Evolutionary conservation across 2,329 filamentous ascomycete species (phyloP), one percentile per base, ranked within the genome.

Genomic region (Rutstroemia sydowiana): DNA sequence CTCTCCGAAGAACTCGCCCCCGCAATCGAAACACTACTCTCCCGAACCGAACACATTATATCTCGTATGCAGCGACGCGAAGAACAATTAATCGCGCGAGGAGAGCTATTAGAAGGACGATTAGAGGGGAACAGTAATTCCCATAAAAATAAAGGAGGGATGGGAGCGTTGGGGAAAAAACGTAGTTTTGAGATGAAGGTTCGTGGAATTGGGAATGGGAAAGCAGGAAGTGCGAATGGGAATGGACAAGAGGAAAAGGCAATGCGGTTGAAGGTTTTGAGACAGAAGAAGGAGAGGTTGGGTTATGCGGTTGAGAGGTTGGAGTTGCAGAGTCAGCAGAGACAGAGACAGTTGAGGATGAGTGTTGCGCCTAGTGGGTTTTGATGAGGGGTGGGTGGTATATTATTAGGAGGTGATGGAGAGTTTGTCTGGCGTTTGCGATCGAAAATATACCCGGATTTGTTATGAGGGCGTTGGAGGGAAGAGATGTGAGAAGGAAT

Each of bases 1-100:
- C 75, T 88, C 11, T 76, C 83, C 48, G 79, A 81, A 48, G 84
- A 87, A 64, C 84, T 88, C 57, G 77, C 78, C n/a, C 84, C 84
- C n/a, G 84, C 85, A 66, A 81, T 88, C 58, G 72, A 77, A 45
- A 77, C 76, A 45, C 75, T 88, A 1, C 74, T 88, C 18, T 70
- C 72, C 5, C 76, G 84, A 47, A 79, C 83, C 6, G 76, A 81
- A 49, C 76, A 77, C 55, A 76, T 87, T 56, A 72, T 87, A 14
- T 79, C 85, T 58, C 84, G 82, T 57, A 75, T 87, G 16, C 79
- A 81, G 42, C 75, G 84, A 4, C 78, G 83, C 54, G 82, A 87
- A 63, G 75, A 85, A 55, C 75, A 75, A 2, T 69, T 88, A 2
- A 79, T 82, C 32, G 82, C 84, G 0, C 82, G 84, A 63, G 78